Evolutionary conservation across 2,329 filamentous ascomycete species (phyloP).

Genomic region (Aureobasidium sp.): DNA sequence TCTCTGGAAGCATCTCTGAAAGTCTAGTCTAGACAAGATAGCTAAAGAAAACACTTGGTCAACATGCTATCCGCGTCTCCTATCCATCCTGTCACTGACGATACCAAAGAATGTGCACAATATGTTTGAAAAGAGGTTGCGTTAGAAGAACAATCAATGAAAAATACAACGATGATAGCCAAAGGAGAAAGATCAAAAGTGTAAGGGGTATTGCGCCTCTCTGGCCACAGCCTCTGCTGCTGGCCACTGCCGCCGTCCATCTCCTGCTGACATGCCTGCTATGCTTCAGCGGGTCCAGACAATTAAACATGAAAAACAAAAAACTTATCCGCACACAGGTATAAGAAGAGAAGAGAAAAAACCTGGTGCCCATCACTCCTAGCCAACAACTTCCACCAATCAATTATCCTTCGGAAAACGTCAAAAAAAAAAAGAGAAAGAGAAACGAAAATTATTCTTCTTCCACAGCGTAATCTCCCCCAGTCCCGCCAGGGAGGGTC

Average conservation of each 20-base stretch:
- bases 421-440: background rate
- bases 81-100: background rate
- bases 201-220: slow-evolving; percentile 14
- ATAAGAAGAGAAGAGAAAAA: slow-evolving; percentile 1
- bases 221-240: slow-evolving; percentile 2
- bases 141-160: background rate
- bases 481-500: slow-evolving; percentile 13
- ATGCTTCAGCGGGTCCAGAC: slow-evolving; percentile 5
- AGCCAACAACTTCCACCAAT: slow-evolving; percentile 11
- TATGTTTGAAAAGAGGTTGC: background rate
- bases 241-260: slow-evolving; percentile 1
- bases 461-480: slow-evolving; percentile 4
- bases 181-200: slow-evolving; percentile 7
- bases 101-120: background rate
- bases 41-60: background rate
- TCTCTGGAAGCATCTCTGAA: background rate
- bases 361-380: background rate
- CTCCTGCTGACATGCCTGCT: slow-evolving; percentile 14
- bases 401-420: slow-evolving; percentile 6
- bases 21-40: background rate
- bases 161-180: slow-evolving; percentile 6
- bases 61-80: background rate
- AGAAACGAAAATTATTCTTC: slow-evolving; percentile 15
- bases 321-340: slow-evolving; percentile 6
- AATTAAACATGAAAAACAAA: slow-evolving; percentile 11